A percentile compares a stretch with the other conserved stretches of the same genome.
Conservation (phyloP, 306 rosid species). For the Quercus suber region DNA sequence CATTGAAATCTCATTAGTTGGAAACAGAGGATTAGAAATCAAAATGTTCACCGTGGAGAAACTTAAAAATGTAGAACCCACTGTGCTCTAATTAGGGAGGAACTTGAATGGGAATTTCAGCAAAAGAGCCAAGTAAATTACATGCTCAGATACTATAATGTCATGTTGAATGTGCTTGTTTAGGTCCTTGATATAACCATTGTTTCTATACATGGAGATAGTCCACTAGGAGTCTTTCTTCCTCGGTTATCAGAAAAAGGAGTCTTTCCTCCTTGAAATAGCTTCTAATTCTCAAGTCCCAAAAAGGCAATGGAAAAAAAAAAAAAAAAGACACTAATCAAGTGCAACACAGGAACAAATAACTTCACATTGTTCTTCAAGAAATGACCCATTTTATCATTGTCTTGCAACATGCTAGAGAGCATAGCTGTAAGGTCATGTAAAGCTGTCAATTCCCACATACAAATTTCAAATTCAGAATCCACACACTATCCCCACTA, state of each 20-base stretch:
- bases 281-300: not conserved
- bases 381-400: not conserved
- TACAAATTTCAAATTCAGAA: not conserved
- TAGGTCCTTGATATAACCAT: not conserved
- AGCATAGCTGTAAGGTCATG: not conserved
- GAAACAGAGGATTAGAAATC: not conserved
- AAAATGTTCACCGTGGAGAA: not conserved
- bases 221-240: not conserved
- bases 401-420: not conserved
- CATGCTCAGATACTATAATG: not conserved
- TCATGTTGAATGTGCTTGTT: not conserved
- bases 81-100: not conserved
- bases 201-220: not conserved
- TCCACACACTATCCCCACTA: not conserved
- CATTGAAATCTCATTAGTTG: not conserved
- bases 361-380: not conserved
- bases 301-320: not conserved
- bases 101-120: not conserved
- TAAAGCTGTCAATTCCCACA: not conserved
- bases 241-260: not conserved
- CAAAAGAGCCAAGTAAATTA: not conserved
- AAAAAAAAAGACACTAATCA: not conserved
- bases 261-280: not conserved
- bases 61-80: not conserved
- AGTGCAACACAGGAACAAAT: not conserved